Percentiles rank a stretch among this genome's conserved stretches.
phyloP scores from a whole-genome alignment of 345 rosid genomes.

The Syzygium aromaticum region DNA sequence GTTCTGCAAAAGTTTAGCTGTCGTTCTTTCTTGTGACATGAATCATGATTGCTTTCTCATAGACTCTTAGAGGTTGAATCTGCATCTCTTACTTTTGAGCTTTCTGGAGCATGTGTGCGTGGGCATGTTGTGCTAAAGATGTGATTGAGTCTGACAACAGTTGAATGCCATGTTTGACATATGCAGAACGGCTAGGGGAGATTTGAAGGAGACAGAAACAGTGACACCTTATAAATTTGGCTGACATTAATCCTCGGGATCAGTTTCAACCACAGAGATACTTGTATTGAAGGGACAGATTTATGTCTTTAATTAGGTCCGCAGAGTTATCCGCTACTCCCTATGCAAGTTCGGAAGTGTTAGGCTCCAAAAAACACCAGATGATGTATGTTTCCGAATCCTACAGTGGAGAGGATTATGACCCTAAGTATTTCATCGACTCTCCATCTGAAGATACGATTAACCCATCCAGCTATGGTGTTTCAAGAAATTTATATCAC shows the following conservation, averaged over 20 bases:
- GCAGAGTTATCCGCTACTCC: not conserved
- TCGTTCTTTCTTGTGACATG: not conserved
- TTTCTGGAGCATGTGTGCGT: not conserved
- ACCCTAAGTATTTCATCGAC: conserved; percentile 59
- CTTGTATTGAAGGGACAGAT: not conserved
- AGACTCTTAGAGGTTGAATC: not conserved
- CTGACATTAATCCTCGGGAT: not conserved
- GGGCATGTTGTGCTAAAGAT: not conserved
- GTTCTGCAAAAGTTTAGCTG: not conserved
- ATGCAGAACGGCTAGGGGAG: not conserved
- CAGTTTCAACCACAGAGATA: not conserved
- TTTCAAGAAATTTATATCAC: conserved; percentile 47
- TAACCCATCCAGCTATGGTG: conserved; percentile 41
- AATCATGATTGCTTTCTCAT: not conserved
- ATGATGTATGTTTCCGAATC: conserved; percentile 45
- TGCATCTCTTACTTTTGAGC: not conserved
- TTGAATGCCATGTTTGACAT: not conserved
- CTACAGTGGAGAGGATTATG: conserved; percentile 62
- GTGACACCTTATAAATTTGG: not conserved
- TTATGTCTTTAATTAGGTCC: not conserved
- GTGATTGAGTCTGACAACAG: not conserved
- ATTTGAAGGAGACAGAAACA: not conserved
- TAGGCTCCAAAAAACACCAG: conserved; percentile 39
- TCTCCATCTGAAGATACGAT: conserved; percentile 56
- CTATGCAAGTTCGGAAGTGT: not conserved